Conservation (phyloP, 345 rosid genomes). For the Turritis glabra region DNA sequence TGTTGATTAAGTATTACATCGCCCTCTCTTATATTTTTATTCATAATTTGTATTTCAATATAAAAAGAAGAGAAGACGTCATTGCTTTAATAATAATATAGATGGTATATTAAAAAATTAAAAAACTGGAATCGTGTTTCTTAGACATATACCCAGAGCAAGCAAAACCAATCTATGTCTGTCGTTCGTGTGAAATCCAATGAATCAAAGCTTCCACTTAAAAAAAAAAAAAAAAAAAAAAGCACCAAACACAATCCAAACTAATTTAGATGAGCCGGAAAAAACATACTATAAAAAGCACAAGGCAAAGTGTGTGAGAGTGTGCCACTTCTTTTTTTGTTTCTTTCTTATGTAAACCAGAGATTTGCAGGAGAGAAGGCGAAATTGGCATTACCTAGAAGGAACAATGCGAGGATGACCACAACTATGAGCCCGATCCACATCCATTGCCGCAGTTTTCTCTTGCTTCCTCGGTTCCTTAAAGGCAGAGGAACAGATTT, state of each 20-base stretch:
- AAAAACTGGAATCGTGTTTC: conserved; percentile 5
- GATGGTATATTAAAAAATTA: neutral
- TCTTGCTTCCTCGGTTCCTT: conserved; percentile 64
- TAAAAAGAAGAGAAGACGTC: conserved; percentile 1
- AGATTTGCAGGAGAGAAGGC: conserved; percentile 35
- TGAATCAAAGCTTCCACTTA: conserved; percentile 39
- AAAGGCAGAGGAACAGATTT: conserved; percentile 66
- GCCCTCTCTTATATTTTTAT: neutral
- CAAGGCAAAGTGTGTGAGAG: conserved; percentile 9
- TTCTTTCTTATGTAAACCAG: conserved; percentile 33
- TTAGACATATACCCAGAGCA: conserved; percentile 39
- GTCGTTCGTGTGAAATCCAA: conserved; percentile 36
- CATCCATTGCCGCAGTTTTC: conserved; percentile 78
- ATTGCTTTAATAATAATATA: conserved; percentile 30
- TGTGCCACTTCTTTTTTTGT: conserved; percentile 23
- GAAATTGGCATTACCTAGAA: conserved; percentile 54
- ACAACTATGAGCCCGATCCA: conserved; percentile 52
- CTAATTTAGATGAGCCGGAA: conserved; percentile 19
- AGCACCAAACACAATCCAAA: conserved; percentile 34
- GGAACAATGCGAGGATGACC: conserved; percentile 50
- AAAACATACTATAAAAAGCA: conserved; percentile 27
- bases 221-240: neutral
- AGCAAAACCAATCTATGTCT: conserved; percentile 36
- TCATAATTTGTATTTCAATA: neutral
- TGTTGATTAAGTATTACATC: neutral